Percentiles rank a stretch among this genome's conserved stretches.
These are phyloP conservation scores for Malassezia globosa DNA, from an alignment of 1,284 basidiomycete species.

Conservation along the genomic window DNA sequence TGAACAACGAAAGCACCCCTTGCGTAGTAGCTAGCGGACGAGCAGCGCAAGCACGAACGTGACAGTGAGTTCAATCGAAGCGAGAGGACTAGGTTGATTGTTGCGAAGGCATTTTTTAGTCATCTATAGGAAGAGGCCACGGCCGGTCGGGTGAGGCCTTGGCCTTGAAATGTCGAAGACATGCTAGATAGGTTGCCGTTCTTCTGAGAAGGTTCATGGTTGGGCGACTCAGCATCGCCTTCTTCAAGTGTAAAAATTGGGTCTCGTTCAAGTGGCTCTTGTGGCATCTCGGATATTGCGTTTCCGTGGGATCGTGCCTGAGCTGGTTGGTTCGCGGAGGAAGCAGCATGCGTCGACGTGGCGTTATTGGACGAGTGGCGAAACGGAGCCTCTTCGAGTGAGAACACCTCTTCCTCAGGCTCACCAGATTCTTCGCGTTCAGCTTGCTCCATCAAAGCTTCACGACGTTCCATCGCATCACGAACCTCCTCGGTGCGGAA, in stretches of 20 bases:
- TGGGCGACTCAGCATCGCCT: not conserved
- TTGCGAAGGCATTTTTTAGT: no score
- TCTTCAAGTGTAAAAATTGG: constrained; percentile 8
- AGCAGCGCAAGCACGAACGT: no score
- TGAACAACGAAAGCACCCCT: no score
- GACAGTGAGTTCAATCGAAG: no score
- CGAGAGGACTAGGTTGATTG: no score
- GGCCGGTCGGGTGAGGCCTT: not conserved
- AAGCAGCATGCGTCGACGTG: not conserved
- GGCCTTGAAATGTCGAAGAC: no score
- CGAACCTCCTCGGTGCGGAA: constrained; percentile 40
- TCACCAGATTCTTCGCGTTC: constrained; percentile 5
- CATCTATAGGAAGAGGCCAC: not conserved
- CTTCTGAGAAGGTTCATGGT: not conserved
- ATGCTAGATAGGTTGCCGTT: no score
- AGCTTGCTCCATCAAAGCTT: constrained; percentile 8
- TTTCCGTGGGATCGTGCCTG: not conserved
- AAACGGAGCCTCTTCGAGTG: not conserved
- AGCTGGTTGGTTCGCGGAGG: not conserved
- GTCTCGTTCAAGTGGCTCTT: not conserved
- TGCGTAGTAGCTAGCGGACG: no score
- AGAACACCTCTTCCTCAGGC: constrained; percentile 1
- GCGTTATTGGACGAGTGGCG: no score
- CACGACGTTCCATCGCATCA: constrained; percentile 32
- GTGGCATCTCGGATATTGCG: no score